These are phyloP conservation scores for Bryopsis sp. DNA, from an alignment of 139 green algal genomes.

Conservation along the genomic window DNA sequence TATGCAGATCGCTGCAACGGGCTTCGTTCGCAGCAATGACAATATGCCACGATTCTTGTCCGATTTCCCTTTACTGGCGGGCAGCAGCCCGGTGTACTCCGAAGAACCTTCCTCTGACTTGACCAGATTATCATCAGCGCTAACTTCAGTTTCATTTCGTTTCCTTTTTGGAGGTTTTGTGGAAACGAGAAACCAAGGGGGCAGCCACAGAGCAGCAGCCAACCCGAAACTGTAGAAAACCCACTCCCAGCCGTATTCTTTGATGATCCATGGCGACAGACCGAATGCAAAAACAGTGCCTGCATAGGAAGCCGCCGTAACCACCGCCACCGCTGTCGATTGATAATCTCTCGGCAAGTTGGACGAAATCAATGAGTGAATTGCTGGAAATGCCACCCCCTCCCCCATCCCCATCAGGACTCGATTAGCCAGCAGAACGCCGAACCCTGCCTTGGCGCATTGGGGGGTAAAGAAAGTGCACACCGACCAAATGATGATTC, in stretches of 20 bases:
- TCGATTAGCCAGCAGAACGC: slow-evolving; percentile 40
- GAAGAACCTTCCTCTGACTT: not conserved
- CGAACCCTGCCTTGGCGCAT: slow-evolving; percentile 37
- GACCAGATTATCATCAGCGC: slow-evolving; percentile 9
- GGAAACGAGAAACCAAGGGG: slow-evolving; percentile 45
- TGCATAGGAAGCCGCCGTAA: slow-evolving; percentile 59
- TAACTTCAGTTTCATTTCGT: not conserved
- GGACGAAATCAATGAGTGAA: slow-evolving; percentile 60
- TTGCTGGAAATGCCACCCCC: slow-evolving; percentile 64
- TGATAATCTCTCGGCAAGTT: slow-evolving; percentile 37
- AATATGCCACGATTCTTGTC: not conserved
- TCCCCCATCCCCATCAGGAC: slow-evolving; percentile 65
- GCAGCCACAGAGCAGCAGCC: slow-evolving; percentile 52
- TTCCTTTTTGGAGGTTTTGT: not conserved
- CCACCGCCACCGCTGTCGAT: slow-evolving; percentile 53
- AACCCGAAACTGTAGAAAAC: slow-evolving; percentile 62
- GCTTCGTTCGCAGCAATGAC: not conserved
- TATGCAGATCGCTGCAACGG: slow-evolving; percentile 50
- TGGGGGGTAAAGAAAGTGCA: slow-evolving; percentile 48
- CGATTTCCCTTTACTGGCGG: too few relatives aligned
- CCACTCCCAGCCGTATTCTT: slow-evolving; percentile 41
- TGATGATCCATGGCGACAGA: slow-evolving; percentile 50
- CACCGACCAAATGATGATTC: slow-evolving; percentile 52
- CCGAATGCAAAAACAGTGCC: slow-evolving; percentile 61
- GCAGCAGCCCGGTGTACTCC: not conserved